Evolutionary conservation across 768 basidiomycete species (phyloP), one percentile per base, ranked within the genome.

Genomic region (Russula dissimulans): DNA sequence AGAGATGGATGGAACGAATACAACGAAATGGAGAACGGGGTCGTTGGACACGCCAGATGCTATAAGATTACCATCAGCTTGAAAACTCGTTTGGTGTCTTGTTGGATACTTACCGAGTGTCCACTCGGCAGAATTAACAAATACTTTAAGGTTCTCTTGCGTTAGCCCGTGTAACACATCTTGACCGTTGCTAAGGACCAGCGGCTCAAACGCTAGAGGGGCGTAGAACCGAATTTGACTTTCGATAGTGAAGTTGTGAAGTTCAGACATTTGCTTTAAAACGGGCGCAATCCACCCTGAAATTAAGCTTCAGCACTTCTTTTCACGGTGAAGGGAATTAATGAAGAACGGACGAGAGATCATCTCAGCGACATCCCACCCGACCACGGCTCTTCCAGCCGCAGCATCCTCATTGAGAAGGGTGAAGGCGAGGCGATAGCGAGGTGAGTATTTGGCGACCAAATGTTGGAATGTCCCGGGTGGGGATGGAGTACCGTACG

Each of bases 81-180:
- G 18, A 50, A 52, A 1, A 31, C 50, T 46, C 45, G 29, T 48
- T 29, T 47, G 51, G 17, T 3, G 63, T 7, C 42, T 31, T 26
- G 52, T 12, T 10, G 48, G 29, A 34, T 38, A 65, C 78, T 67
- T 67, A 94, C 95, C 93, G 51, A 99, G 69, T 12, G 87, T 89
- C 97, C 97, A 99, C 69, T 94, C 87, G 4, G 94, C 97, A 6
- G 92, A 92, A 68, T 99, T 99, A 44, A 99, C 79, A 68, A 99
- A 99, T 0, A 95, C 85, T 14, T 89, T 93, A 60, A 97, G 78
- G 67, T 95, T 85, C 65, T 94, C 93, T 53, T 83, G 82, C 1
- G 81, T 82, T 42, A 98, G 71, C 0, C 82, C 81, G 70, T 83
- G 84, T 9, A 71, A 68, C 7, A 69, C 73, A 31, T 74, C 68